Conservation (phyloP, 73 alveolate species). For the Tetrahymena malaccensis region DNA sequence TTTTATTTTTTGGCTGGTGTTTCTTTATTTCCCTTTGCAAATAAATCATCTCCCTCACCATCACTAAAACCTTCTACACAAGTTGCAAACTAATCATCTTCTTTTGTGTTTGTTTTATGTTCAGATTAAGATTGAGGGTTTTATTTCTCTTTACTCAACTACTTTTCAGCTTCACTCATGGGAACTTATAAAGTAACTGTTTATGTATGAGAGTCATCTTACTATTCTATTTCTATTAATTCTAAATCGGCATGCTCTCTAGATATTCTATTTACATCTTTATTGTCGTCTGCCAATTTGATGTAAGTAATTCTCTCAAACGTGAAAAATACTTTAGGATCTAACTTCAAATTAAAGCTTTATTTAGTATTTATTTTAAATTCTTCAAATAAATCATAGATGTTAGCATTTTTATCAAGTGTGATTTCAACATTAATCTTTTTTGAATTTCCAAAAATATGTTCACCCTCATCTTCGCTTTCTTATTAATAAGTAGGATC, state of each 20-base stretch:
- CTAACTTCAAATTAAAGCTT: neutral
- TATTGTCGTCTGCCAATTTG: neutral
- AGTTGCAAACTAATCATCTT: neutral
- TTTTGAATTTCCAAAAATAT: neutral
- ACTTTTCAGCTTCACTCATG: neutral
- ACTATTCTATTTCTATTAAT: neutral
- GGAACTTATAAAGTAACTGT: neutral
- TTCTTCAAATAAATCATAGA: neutral
- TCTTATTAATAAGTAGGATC: neutral
- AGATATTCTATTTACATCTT: neutral
- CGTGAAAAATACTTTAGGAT: neutral
- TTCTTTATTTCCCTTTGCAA: neutral
- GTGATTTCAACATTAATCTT: neutral
- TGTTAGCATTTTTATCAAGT: neutral
- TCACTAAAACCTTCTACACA: neutral
- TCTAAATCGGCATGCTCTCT: neutral
- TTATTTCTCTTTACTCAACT: neutral
- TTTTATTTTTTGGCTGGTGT: neutral
- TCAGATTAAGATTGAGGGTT: neutral
- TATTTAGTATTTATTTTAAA: neutral
- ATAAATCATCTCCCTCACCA: neutral
- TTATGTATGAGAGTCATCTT: neutral
- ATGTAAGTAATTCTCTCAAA: neutral
- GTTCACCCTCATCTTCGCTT: neutral
- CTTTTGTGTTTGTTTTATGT: neutral